Evolutionary conservation across 148 eudicot species (phyloP).

Genomic region (Selenicereus undatus): DNA sequence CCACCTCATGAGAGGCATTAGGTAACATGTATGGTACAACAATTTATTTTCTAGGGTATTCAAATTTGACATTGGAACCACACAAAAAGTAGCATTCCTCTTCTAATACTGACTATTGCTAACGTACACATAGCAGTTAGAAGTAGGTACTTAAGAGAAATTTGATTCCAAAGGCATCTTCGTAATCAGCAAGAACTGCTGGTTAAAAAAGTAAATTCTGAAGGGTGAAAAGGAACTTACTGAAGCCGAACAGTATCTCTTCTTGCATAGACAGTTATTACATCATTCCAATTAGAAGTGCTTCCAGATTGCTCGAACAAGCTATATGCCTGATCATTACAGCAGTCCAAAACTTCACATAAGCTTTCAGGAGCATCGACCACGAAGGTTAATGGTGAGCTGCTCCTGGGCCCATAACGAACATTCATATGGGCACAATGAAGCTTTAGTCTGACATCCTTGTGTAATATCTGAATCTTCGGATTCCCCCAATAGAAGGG

Average conservation of each 20-base stretch:
- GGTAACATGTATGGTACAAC: no score
- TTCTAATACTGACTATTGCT: no score
- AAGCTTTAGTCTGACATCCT: constrained; percentile 35
- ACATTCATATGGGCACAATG: constrained; percentile 39
- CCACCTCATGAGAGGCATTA: no score
- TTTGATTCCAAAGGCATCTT: not conserved
- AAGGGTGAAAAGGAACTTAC: constrained; percentile 40
- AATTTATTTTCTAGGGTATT: no score
- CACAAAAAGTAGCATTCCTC: no score
- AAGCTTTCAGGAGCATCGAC: constrained; percentile 53
- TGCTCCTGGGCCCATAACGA: constrained; percentile 45
- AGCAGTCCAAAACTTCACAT: constrained; percentile 46
- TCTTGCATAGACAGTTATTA: constrained; percentile 40
- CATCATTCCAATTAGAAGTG: constrained; percentile 56
- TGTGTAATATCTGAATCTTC: constrained; percentile 47
- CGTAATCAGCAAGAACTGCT: not conserved
- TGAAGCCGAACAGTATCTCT: constrained; percentile 51
- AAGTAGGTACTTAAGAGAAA: not conserved
- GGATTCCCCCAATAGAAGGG: constrained; percentile 38
- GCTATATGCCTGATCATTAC: constrained; percentile 44
- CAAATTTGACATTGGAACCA: no score
- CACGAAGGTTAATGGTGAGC: constrained; percentile 57
- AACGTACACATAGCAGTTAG: not conserved
- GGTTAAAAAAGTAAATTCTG: not conserved
- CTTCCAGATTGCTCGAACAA: constrained; percentile 48